phyloP scores from a whole-genome alignment of 2,329 filamentous ascomycete genomes.

The Microdochium bolleyi region DNA sequence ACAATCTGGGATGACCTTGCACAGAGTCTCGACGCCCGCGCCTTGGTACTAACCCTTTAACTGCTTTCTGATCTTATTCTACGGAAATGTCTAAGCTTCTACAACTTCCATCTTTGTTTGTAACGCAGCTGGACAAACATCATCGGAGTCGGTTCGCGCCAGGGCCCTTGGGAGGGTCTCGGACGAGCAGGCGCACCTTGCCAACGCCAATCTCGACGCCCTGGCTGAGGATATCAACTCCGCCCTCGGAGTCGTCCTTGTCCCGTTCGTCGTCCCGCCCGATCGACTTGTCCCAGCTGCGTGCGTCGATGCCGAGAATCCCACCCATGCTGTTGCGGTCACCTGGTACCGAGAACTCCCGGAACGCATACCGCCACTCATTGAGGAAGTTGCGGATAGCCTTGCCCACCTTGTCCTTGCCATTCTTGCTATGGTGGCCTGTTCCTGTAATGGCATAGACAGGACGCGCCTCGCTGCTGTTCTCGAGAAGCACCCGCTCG shows the following conservation, averaged over 20 bases:
- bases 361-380: conserved; percentile 92
- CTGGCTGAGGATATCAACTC: conserved; percentile 51
- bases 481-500: conserved; percentile 78
- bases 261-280: conserved; percentile 32
- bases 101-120: conserved; percentile 4
- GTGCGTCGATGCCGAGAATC: conserved; percentile 59
- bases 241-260: conserved; percentile 29
- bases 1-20: too few species aligned
- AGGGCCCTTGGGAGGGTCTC: conserved; percentile 52
- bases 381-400: conserved; percentile 85
- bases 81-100: not conserved
- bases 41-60: not conserved
- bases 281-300: conserved; percentile 58
- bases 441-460: conserved; percentile 96
- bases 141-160: conserved; percentile 36
- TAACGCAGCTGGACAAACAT: conserved; percentile 8
- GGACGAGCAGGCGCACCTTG: conserved; percentile 57
- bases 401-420: conserved; percentile 97
- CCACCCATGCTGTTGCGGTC: conserved; percentile 79
- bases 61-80: not conserved
- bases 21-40: not conserved
- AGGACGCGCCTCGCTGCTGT: conserved; percentile 62
- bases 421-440: conserved; percentile 95
- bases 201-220: conserved; percentile 62
- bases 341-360: conserved; percentile 94